Percentiles rank a stretch among this genome's conserved stretches.
phyloP scores from a whole-genome alignment of 2,329 filamentous ascomycete species.

The Penicillium sp. region DNA sequence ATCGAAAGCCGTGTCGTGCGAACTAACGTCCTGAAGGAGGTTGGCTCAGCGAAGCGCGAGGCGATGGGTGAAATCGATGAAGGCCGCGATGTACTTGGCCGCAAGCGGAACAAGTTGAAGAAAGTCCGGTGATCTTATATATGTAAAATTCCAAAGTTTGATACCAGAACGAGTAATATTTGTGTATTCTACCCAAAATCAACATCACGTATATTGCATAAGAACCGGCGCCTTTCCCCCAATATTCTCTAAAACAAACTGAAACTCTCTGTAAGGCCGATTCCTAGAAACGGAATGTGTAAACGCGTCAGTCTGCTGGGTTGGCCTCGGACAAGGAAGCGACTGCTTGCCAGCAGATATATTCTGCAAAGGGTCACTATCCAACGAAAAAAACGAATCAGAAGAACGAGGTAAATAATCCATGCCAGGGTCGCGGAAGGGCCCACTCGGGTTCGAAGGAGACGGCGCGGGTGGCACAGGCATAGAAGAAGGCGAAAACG shows the following conservation, averaged over 20 bases:
- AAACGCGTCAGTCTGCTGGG: background rate
- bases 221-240: background rate
- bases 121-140: constrained; percentile 35
- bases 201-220: background rate
- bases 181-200: background rate
- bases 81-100: constrained; percentile 86
- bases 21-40: constrained; percentile 76
- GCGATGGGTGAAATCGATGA: constrained; percentile 90
- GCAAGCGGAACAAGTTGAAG: constrained; percentile 57
- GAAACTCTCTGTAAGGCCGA: background rate
- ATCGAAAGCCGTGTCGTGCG: constrained; percentile 86
- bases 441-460: no score
- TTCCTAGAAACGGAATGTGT: background rate
- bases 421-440: background rate
- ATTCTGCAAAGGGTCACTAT: background rate
- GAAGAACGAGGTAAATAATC: background rate
- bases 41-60: constrained; percentile 94
- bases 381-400: background rate
- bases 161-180: constrained; percentile 3
- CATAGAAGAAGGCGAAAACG: background rate
- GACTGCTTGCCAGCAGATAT: background rate
- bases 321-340: background rate
- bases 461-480: background rate
- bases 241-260: background rate
- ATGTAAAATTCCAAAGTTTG: constrained; percentile 13